Conservation (phyloP, 371 early-diverging fungal species). For the Mortierella sp. region DNA sequence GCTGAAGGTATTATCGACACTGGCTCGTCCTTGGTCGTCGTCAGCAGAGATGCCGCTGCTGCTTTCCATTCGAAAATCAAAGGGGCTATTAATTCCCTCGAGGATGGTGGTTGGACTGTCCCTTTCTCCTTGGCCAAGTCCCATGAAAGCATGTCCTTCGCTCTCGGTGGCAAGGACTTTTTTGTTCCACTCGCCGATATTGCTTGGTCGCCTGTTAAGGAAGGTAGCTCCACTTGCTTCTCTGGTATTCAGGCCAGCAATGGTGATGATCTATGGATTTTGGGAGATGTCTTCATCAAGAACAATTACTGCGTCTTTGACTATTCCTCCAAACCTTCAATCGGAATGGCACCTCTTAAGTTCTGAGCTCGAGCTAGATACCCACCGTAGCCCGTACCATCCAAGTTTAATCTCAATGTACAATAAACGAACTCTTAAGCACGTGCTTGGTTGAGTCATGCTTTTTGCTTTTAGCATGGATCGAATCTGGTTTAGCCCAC, state of each 20-base stretch:
- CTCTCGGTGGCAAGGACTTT: constrained; percentile 24
- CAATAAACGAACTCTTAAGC: no score
- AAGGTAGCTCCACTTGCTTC: constrained; percentile 9
- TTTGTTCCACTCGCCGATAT: neutral
- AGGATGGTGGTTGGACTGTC: neutral
- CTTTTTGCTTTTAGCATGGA: no score
- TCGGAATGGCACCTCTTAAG: constrained; percentile 38
- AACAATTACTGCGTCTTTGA: constrained; percentile 63
- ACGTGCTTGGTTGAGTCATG: no score
- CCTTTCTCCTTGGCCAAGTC: neutral
- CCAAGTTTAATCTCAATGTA: no score
- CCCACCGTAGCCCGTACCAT: no score
- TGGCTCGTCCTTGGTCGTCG: constrained; percentile 55
- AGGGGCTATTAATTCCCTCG: neutral
- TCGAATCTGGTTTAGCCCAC: no score
- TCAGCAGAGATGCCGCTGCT: constrained; percentile 18
- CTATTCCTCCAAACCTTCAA: constrained; percentile 17
- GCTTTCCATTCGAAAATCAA: constrained; percentile 28
- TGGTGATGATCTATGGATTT: constrained; percentile 38
- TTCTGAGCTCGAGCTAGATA: no score
- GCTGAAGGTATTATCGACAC: constrained; percentile 57
- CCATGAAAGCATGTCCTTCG: constrained; percentile 20
- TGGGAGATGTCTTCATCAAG: constrained; percentile 64
- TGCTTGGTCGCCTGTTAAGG: neutral
- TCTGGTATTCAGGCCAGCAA: constrained; percentile 35